Percentiles rank a stretch among this genome's conserved stretches.
These are phyloP conservation scores for Amylocarpus encephaloides DNA, from an alignment of 2,329 filamentous ascomycete genomes.

Conservation along the genomic window DNA sequence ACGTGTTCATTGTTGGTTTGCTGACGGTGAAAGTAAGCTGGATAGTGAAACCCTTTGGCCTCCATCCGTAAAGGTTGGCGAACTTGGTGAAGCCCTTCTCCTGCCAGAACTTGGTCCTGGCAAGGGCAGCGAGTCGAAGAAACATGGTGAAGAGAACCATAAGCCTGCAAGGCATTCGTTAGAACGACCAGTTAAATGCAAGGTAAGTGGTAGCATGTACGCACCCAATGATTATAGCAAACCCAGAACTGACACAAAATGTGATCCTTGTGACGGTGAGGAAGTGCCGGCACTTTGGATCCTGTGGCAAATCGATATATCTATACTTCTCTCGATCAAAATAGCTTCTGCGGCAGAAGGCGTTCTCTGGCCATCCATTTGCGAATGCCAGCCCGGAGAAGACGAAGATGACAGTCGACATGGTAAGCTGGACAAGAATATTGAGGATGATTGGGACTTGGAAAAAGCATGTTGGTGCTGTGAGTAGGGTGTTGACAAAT, in stretches of 20 bases:
- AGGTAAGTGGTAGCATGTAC: slow-evolving; percentile 3
- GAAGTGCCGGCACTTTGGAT: not conserved
- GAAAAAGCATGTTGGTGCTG: slow-evolving; percentile 6
- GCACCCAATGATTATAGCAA: slow-evolving; percentile 9
- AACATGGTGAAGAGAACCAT: not conserved
- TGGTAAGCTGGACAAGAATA: slow-evolving; percentile 3
- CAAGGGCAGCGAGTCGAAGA: not conserved
- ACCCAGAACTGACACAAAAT: slow-evolving; percentile 4
- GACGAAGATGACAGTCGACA: slow-evolving; percentile 7
- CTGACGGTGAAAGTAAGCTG: too few species aligned
- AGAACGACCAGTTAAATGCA: not conserved
- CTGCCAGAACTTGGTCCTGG: slow-evolving; percentile 3
- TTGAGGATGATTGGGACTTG: slow-evolving; percentile 7
- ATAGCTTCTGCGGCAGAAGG: not conserved
- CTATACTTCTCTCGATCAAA: not conserved
- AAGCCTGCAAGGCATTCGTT: not conserved
- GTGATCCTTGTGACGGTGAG: not conserved
- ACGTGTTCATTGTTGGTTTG: too few species aligned
- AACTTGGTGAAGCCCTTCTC: not conserved
- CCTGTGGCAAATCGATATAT: not conserved
- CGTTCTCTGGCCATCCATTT: slow-evolving; percentile 3
- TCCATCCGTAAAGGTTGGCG: too few species aligned
- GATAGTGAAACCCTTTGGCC: too few species aligned
- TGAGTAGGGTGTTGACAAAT: slow-evolving; percentile 6
- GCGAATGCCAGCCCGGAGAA: not conserved